Conservation (phyloP, 1,284 basidiomycete species). For the Cryptococcus neoformans region DNA sequence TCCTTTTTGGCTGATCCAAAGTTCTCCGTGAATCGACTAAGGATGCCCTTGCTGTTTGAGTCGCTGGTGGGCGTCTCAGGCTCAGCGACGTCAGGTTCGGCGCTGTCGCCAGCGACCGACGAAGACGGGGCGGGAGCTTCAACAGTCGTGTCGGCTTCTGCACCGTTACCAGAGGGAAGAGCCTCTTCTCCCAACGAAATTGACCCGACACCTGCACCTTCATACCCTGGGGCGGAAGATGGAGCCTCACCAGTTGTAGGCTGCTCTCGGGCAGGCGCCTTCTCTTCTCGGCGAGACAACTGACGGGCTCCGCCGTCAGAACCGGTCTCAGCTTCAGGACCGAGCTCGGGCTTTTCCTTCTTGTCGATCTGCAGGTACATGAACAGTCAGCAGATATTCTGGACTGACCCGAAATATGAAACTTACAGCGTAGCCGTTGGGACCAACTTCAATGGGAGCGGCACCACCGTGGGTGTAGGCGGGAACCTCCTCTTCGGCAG, state of each 20-base stretch:
- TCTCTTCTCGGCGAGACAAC: slow-evolving; percentile 43
- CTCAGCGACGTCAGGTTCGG: slow-evolving; percentile 13
- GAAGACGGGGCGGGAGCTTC: slow-evolving; percentile 20
- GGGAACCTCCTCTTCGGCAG: slow-evolving; percentile 49
- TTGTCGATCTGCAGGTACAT: slow-evolving; percentile 37
- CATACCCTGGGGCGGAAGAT: slow-evolving; percentile 14
- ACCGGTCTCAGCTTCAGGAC: slow-evolving; percentile 22
- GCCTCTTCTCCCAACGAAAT: background rate
- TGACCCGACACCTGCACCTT: slow-evolving; percentile 3
- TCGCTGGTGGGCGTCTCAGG: slow-evolving; percentile 15
- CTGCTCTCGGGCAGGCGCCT: slow-evolving; percentile 44
- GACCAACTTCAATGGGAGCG: slow-evolving; percentile 54
- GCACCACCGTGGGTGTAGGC: slow-evolving; percentile 50
- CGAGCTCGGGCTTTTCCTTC: slow-evolving; percentile 37
- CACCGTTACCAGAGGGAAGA: slow-evolving; percentile 1
- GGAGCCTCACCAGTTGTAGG: slow-evolving; percentile 45
- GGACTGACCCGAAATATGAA: background rate
- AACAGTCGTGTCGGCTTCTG: slow-evolving; percentile 6
- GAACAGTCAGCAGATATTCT: background rate
- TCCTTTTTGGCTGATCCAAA: slow-evolving; percentile 11
- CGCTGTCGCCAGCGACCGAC: slow-evolving; percentile 8
- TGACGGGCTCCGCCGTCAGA: slow-evolving; percentile 18
- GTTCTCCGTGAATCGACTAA: slow-evolving; percentile 29
- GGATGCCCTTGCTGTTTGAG: slow-evolving; percentile 4
- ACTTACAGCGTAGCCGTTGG: slow-evolving; percentile 71